Evolutionary conservation across 2,329 filamentous ascomycete species (phyloP).

Genomic region (Atkinsonella texensis): DNA sequence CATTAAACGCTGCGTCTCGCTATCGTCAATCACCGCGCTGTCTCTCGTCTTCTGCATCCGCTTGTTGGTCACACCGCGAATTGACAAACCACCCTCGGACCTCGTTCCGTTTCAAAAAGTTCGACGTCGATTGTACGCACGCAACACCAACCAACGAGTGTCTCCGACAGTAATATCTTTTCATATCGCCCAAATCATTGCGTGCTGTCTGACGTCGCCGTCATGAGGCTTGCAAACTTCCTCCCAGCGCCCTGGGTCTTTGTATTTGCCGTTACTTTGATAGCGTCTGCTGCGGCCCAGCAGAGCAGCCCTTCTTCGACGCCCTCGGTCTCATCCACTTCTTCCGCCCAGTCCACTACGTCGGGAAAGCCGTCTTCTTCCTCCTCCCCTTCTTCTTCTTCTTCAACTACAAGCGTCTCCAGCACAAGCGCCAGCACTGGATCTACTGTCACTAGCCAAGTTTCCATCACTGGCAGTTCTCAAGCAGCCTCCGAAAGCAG

Average conservation of each 20-base stretch:
- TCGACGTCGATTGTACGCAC: neutral
- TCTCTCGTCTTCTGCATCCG: no score
- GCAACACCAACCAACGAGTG: neutral
- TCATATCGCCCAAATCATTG: neutral
- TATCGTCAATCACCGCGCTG: neutral
- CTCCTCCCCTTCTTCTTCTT: neutral
- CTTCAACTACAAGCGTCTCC: conserved; percentile 5
- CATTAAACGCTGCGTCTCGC: neutral
- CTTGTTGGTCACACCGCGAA: neutral
- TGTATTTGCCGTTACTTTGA: conserved; percentile 17
- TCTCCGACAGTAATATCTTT: neutral
- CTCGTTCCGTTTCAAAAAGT: neutral
- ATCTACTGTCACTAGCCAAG: conserved; percentile 4
- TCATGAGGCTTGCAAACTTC: conserved; percentile 17
- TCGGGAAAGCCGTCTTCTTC: neutral
- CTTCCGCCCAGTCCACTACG: neutral
- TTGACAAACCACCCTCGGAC: neutral
- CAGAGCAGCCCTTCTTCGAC: conserved; percentile 8
- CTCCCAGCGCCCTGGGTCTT: conserved; percentile 15
- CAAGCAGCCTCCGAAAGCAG: conserved; percentile 11
- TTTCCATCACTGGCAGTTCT: conserved; percentile 11
- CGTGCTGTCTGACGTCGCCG: neutral
- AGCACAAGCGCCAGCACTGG: conserved; percentile 13
- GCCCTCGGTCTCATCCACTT: neutral
- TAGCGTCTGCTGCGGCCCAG: conserved; percentile 22